Percentiles rank a stretch among this genome's conserved stretches.
phyloP scores from a whole-genome alignment of 495 filamentous ascomycete genomes.

The Aspergillus campestris region DNA sequence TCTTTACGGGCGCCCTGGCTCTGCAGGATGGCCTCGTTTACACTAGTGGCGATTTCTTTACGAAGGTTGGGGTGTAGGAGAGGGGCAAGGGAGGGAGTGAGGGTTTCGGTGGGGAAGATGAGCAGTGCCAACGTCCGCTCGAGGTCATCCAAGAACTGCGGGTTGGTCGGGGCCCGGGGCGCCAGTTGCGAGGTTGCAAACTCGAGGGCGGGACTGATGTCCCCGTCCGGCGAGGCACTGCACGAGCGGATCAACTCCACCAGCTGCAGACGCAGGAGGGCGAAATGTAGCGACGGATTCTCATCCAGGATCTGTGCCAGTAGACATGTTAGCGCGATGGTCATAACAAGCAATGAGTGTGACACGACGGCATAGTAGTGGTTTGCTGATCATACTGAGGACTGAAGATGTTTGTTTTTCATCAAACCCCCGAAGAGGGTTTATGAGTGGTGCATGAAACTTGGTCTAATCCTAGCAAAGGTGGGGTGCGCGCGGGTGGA shows the following conservation, averaged over 20 bases:
- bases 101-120: constrained; percentile 70
- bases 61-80: constrained; percentile 78
- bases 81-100: constrained; percentile 64
- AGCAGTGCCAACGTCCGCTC: constrained; percentile 89
- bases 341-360: constrained; percentile 6
- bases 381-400: constrained; percentile 78
- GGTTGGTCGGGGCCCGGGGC: constrained; percentile 75
- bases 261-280: constrained; percentile 81
- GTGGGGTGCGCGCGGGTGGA: constrained; percentile 3
- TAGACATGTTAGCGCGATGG: constrained; percentile 22
- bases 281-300: constrained; percentile 79
- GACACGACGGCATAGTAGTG: constrained; percentile 8
- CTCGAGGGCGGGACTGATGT: constrained; percentile 72
- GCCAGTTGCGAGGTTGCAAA: constrained; percentile 85
- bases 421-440: constrained; percentile 68
- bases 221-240: constrained; percentile 52
- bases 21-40: constrained; percentile 79
- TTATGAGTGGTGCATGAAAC: constrained; percentile 99
- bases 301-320: constrained; percentile 71
- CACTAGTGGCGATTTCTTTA: constrained; percentile 65
- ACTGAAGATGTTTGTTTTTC: constrained; percentile 93
- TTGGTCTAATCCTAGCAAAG: constrained; percentile 81
- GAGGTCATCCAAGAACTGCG: constrained; percentile 74
- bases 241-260: constrained; percentile 84
- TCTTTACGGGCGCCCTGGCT: constrained; percentile 64